Evolutionary conservation across 2,329 filamentous ascomycete genomes (phyloP), one percentile per base, ranked within the genome.

Genomic region (Byssothecium circinans): DNA sequence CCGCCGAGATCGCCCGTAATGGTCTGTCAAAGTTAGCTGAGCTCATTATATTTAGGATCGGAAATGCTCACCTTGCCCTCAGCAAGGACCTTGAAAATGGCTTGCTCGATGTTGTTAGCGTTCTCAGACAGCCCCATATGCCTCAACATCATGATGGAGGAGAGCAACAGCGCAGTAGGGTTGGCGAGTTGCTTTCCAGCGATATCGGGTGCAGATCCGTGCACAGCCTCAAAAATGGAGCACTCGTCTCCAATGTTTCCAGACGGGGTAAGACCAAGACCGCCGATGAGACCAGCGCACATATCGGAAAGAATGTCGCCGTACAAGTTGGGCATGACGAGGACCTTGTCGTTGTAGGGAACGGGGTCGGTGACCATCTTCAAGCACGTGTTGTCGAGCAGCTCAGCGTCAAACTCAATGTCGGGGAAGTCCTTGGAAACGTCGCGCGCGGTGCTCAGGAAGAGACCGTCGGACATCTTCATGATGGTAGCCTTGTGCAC

Each of bases 401-500:
- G 84, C 83, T 99, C 94, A 65, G 89, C 89, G 71, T 97, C 92
- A 73, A 99, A 97, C 78, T 96, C 89, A 68, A 99, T 89, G 64
- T 86, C 81, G 57, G 94, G 94, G 84, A 89, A 99, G 72, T 97
- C 91, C 84, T 95, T 95, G 74, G 90, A 82, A 61, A 99, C 84
- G 53, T 94, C 83, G 62, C 85, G 80, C 63, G 87, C 94, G 54
- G 88, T 90, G 75, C 83, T 88, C 63, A 99, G 83, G 86, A 99
- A 99, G 54, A 99, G 89, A 78, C 94, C 94, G 75, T 99, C 94
- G 72, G 88, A 92, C 89, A 96, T 95, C 86, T 99, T 99, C 94
- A 99, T 99, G 80, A 99, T 99, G 71, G 94, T 97, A 74, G 94
- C 94, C 85, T 99, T 99, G 88, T 99, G 94, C 57, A 97, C 91